Conservation (phyloP, 2,329 filamentous ascomycete species). For the Claviceps cyperi region DNA sequence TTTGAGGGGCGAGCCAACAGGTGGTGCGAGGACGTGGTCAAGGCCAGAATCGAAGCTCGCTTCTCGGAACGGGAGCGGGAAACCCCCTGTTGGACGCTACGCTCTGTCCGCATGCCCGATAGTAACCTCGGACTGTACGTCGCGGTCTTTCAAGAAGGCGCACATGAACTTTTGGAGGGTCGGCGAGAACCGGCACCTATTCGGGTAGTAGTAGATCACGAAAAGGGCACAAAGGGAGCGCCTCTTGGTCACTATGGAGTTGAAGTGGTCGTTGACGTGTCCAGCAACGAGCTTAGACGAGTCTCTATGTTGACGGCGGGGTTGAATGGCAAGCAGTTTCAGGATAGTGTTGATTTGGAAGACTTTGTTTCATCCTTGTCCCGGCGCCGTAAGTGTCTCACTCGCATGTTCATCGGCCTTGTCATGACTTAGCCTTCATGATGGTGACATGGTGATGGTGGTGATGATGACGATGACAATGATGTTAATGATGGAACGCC, state of each 20-base stretch:
- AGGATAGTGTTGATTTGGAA: conserved; percentile 57
- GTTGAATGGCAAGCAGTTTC: conserved; percentile 53
- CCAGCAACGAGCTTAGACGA: conserved; percentile 35
- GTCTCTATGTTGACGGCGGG: conserved; percentile 42
- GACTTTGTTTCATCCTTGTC: conserved; percentile 63
- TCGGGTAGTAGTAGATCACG: conserved; percentile 58
- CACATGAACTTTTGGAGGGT: conserved; percentile 45
- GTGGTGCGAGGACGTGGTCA: conserved; percentile 72
- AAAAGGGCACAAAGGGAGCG: conserved; percentile 50
- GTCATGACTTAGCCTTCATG: not conserved
- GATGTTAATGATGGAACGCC: not conserved
- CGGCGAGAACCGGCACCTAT: conserved; percentile 54
- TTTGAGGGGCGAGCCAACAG: conserved; percentile 67
- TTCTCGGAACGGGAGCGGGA: conserved; percentile 78
- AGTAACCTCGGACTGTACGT: conserved; percentile 44
- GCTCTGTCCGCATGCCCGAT: conserved; percentile 51
- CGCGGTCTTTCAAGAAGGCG: conserved; percentile 58
- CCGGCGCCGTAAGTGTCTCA: conserved; percentile 46
- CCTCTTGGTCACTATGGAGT: conserved; percentile 54
- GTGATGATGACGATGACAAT: too few relatives aligned
- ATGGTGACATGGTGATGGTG: not conserved
- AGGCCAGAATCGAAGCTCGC: conserved; percentile 72
- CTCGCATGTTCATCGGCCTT: not conserved
- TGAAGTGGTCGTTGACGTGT: conserved; percentile 53
- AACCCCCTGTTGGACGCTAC: conserved; percentile 63